A percentile compares a stretch with the other conserved stretches of the same genome.
Evolutionary conservation across 257 asterid genomes (phyloP).

Genomic region (Solanum dulcamara): DNA sequence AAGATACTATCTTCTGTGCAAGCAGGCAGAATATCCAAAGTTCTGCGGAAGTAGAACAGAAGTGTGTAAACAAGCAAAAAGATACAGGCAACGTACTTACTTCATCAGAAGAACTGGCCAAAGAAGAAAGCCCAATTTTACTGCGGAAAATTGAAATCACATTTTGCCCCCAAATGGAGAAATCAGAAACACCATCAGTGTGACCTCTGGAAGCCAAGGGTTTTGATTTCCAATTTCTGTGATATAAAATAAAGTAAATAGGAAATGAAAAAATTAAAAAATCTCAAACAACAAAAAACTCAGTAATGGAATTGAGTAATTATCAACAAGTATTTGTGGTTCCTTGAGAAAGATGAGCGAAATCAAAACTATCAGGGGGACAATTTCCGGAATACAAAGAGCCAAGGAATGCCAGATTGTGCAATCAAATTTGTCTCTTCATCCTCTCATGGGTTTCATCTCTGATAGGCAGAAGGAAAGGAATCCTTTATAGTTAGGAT

Average conservation of each 20-base stretch:
- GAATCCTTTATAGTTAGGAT: neutral
- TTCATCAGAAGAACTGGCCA: constrained; percentile 50
- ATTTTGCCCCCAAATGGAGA: constrained; percentile 88
- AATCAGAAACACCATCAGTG: constrained; percentile 68
- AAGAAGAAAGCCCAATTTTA: constrained; percentile 69
- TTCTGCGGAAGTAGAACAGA: neutral
- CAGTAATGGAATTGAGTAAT: neutral
- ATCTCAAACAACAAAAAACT: neutral
- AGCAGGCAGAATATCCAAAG: neutral
- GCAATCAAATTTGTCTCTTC: neutral
- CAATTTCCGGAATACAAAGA: neutral
- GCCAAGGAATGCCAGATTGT: neutral
- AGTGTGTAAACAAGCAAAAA: neutral
- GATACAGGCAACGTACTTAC: constrained; percentile 22
- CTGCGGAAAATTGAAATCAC: constrained; percentile 75
- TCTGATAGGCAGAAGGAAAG: neutral
- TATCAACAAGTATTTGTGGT: neutral
- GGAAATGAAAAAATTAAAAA: neutral
- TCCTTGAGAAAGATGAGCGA: neutral
- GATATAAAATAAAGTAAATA: constrained; percentile 2
- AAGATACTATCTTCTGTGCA: neutral
- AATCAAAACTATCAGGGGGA: neutral
- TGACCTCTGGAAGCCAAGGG: constrained; percentile 61
- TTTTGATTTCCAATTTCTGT: constrained; percentile 72
- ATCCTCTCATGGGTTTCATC: neutral